Conservation (phyloP, 371 early-diverging fungal genomes). For the Mortierella polycephala region DNA sequence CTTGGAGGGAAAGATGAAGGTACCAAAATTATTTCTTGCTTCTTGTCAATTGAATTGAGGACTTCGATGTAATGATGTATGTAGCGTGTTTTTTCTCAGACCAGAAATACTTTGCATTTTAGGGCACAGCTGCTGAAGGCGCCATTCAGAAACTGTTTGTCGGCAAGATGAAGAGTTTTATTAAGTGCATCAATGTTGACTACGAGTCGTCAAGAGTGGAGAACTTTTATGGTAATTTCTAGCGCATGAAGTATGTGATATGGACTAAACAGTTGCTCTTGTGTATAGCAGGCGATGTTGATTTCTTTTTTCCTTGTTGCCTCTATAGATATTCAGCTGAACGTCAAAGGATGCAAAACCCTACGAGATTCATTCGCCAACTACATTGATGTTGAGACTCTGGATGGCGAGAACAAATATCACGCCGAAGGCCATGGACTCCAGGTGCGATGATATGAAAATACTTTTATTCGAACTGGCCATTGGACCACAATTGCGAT, state of each 20-base stretch:
- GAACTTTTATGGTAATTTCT: constrained; percentile 77
- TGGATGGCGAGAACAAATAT: constrained; percentile 99
- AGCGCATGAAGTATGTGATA: background rate
- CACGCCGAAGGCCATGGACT: constrained; percentile 96
- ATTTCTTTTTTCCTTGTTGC: background rate
- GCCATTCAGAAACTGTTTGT: constrained; percentile 91
- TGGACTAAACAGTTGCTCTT: background rate
- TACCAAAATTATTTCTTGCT: constrained; percentile 6
- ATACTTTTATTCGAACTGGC: too few relatives aligned
- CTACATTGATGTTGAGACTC: constrained; percentile 89
- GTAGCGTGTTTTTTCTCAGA: background rate
- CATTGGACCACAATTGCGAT: background rate
- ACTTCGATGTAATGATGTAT: background rate
- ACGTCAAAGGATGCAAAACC: constrained; percentile 93
- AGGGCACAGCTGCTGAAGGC: constrained; percentile 93
- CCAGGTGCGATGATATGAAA: constrained; percentile 60
- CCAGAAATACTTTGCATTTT: background rate
- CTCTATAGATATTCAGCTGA: constrained; percentile 88
- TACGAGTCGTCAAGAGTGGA: constrained; percentile 95
- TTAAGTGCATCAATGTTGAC: constrained; percentile 93
- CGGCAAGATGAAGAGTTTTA: constrained; percentile 96
- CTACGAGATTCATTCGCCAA: constrained; percentile 93
- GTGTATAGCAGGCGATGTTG: background rate
- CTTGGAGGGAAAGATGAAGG: constrained; percentile 95
- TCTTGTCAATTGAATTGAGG: too few relatives aligned